phyloP scores from a whole-genome alignment of 352 stramenopile species.

The Globisporangium uncinulatum region DNA sequence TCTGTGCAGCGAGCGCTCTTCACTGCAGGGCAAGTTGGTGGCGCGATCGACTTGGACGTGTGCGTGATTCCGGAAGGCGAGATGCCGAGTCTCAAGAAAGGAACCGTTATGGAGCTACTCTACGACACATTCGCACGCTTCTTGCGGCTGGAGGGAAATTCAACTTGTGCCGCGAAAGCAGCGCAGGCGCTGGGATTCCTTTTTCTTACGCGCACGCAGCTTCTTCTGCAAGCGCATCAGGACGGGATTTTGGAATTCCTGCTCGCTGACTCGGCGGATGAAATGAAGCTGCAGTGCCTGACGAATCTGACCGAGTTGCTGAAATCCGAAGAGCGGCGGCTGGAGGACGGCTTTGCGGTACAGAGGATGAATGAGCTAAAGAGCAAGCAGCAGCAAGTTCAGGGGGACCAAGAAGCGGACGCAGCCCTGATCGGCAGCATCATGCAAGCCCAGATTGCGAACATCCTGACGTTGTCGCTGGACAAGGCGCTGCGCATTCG shows the following conservation, averaged over 20 bases:
- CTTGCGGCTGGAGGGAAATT: conserved; percentile 33
- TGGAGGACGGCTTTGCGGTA: conserved; percentile 42
- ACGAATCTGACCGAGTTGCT: conserved; percentile 74
- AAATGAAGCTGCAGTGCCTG: conserved; percentile 63
- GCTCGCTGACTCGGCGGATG: conserved; percentile 28
- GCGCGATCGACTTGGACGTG: conserved; percentile 58
- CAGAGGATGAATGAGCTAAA: conserved; percentile 44
- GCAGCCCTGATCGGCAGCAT: conserved; percentile 81
- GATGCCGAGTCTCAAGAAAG: conserved; percentile 33
- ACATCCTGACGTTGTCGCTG: conserved; percentile 50
- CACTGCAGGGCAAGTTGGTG: conserved; percentile 57
- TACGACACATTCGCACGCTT: conserved; percentile 57
- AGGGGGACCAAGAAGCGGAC: conserved; percentile 83
- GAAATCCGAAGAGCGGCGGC: conserved; percentile 57
- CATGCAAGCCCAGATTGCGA: conserved; percentile 77
- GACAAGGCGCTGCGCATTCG: conserved; percentile 58
- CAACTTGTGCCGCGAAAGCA: conserved; percentile 56
- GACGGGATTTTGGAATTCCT: conserved; percentile 52
- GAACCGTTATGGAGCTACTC: conserved; percentile 48
- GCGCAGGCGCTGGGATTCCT: conserved; percentile 81
- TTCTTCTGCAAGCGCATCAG: conserved; percentile 73
- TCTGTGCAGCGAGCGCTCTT: conserved; percentile 76
- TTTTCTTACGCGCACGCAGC: conserved; percentile 52
- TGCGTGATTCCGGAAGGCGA: conserved; percentile 22
- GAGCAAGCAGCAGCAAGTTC: conserved; percentile 69